Base-by-base conservation (phyloP, 306 rosid species). In the Mucuna pruriens region DNA sequence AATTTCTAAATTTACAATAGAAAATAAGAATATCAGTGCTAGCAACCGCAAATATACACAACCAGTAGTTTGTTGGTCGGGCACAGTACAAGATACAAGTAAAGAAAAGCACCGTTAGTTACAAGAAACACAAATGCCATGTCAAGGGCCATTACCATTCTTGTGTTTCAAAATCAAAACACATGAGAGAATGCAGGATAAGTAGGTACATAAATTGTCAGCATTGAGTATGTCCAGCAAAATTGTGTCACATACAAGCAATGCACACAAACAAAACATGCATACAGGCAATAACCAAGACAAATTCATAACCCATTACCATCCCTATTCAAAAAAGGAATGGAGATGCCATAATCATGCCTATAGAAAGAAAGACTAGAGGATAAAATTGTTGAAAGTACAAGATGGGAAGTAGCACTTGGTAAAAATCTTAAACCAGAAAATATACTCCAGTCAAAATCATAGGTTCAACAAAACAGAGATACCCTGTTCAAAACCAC, bases 391-490 rank as follows among this genome's bases (percentile, higher is more conserved):
- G 26, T 29, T 19, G 74, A 34, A 51, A 61, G 42, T 64, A 80
- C 26, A 31, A 40, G 29, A 49, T 74, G 54, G 17, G 49, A 79
- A 57, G 34, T n/a, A 9, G 26, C 44, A n/a, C 9, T 45, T 5
- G 25, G 13, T 61, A 51, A 68, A 58, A 84, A 22, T 46, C 52
- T 29, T 9, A n/a, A 38, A 66, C n/a, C n/a, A 20, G 15, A 39
- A 51, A 74, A 83, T 67, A 63, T 76, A 65, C 25, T 34, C 71
- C 46, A 63, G 8, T 12, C 9, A 54, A 65, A 84, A 67, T 17
- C 26, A 31, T 25, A 49, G 45, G 54, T 49, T 40, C 61, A 67
- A 60, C 55, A 52, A 80, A 82, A 23, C 76, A 70, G 48, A 25
- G 17, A 36, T 16, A 67, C 25, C 48, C 58, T 57, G 63, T 13